phyloP scores from a whole-genome alignment of 2,329 filamentous ascomycete species.

The Dendryphion nanum region DNA sequence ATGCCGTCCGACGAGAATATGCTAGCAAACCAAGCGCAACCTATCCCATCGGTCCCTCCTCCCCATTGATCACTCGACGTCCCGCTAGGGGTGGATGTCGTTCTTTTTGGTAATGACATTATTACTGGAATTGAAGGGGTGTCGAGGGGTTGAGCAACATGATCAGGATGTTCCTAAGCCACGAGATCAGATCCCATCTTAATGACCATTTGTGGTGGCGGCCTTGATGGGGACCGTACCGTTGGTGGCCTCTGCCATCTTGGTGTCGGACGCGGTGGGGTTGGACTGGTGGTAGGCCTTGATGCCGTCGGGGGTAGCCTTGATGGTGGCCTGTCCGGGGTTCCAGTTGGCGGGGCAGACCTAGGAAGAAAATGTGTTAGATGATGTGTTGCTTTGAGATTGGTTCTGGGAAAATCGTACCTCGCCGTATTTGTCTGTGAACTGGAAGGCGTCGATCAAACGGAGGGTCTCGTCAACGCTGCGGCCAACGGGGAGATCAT shows the following conservation, averaged over 20 bases:
- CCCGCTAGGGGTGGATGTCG: too few relatives aligned
- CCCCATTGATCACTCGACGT: too few relatives aligned
- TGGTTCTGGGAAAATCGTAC: slow-evolving; percentile 10
- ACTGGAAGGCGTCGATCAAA: slow-evolving; percentile 52
- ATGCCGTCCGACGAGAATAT: neutral
- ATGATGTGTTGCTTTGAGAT: neutral
- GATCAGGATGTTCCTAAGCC: slow-evolving; percentile 4
- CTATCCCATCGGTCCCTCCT: too few relatives aligned
- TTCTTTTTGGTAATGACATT: too few relatives aligned
- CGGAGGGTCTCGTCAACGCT: slow-evolving; percentile 64
- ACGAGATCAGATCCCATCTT: slow-evolving; percentile 1
- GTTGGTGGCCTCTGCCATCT: slow-evolving; percentile 33
- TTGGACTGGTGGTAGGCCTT: slow-evolving; percentile 35
- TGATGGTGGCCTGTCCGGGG: slow-evolving; percentile 40
- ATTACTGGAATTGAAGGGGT: too few relatives aligned
- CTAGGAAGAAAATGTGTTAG: slow-evolving; percentile 4
- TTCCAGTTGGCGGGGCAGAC: slow-evolving; percentile 46
- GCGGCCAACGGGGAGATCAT: slow-evolving; percentile 64
- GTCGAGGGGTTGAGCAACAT: too few relatives aligned
- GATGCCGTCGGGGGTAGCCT: slow-evolving; percentile 40
- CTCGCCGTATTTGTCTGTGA: slow-evolving; percentile 45
- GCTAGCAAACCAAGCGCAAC: too few relatives aligned
- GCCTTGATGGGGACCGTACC: slow-evolving; percentile 14
- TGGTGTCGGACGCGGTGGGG: slow-evolving; percentile 36
- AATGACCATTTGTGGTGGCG: slow-evolving; percentile 6